Base-by-base conservation (phyloP, 805 yeast genomes). In the Myxozyma monticola region DNA sequence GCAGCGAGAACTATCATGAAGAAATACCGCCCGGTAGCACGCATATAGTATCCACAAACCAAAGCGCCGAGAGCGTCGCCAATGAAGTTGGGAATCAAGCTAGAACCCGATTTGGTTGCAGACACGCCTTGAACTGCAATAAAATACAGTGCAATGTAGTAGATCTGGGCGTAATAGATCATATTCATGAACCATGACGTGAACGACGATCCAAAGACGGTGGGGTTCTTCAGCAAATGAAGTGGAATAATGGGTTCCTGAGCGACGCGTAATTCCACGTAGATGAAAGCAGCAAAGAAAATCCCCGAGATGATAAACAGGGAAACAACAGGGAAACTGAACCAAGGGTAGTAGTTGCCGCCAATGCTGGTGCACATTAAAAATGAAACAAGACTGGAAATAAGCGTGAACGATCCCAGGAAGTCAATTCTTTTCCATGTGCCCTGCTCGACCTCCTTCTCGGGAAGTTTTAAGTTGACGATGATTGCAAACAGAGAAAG, bases 101-200 rank as follows among this genome's bases (percentile, higher is more conserved):
- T 68, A 26, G 73, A 57, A 10, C 88, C 88, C 36, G 78, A 76
- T 52, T 77, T 68, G 6, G 84, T 76, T 2, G 87, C 77, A 4
- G 77, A 62, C 26, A 78, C 65, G 10, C 72, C 74, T 56, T 74
- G 65, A 1, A 81, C 85, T 0, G 85, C 67, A 14, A 77, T 69
- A 66, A 77, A 80, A 61, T 74, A 85, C n/a, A 88, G 73, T 1
- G 96, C 96, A 4, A 81, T 73, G 66, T 81, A 86, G 68, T 75
- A 88, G 45, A 87, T 63, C 57, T 75, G 73, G 1, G 88, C 70
- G 63, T 77, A 84, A 17, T 78, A 76, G 0, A 80, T 74, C 85
- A 86, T 85, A 5, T 86, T 80, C 67, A 76, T 72, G 62, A 85
- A 83, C 81, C 86, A 81, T 63, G 83, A 83, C 37, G 84, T 76